Base-by-base conservation (phyloP, 805 yeast genomes). In the Candida maris region DNA sequence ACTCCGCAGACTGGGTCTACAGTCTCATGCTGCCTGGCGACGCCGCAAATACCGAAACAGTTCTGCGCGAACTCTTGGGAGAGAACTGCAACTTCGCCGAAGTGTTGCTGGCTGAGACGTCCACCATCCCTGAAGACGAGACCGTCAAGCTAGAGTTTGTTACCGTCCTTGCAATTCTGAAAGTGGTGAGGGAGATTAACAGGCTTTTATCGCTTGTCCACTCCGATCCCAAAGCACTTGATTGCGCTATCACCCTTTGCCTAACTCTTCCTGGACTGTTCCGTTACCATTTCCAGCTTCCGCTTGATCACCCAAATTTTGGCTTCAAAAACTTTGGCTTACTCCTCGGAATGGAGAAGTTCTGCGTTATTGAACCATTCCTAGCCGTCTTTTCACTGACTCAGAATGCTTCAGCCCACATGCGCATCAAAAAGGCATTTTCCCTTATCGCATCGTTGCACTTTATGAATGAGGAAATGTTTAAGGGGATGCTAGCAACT, bases 231-330 rank as follows among this genome's bases (percentile, higher is more conserved):
- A 28, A 24, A 44, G 7, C 31, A 9, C 38, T 41, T 25, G 42
- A 42, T 19, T 43, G 40, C 30, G 37, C 44, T 2, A 45, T 38
- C 7, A 19, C 27, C 5, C 20, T 54, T 16, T 41, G 46, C 26
- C 16, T 44, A 10, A 39, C 54, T 1, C 16, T 49, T 15, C 26
- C 49, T 18, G 47, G 49, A 9, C 38, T 53, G 3, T 46, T 49
- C 34, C 51, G 52, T 21, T 49, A 50, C 34, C 57, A 56, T 32
- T 59, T 55, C 27, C 55, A 54, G 28, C 34, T 57, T 17, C 54
- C 57, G 5, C 34, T 26, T 13, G 26, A 37, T 5, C 52, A 51
- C 34, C 37, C 37, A 6, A 46, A 47, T 34, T 56, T 51, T 36
- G 59, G 51, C 1, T 55, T 59, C 29, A 51, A 38, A 34, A 54